These are phyloP conservation scores for Pachysolen tannophilus DNA, from an alignment of 805 yeast genomes.

Conservation along the genomic window DNA sequence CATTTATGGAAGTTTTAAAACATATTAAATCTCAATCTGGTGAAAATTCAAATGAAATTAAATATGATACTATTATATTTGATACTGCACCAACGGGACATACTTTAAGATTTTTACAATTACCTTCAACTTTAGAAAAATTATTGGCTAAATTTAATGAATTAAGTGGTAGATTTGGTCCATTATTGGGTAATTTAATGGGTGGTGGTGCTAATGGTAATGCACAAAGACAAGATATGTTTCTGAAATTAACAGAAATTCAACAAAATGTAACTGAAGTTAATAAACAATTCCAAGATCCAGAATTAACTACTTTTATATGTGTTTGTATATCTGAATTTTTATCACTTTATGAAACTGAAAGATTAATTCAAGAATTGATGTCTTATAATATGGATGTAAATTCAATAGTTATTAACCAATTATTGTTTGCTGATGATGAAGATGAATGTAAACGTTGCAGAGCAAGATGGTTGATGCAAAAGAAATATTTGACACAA, in stretches of 20 bases:
- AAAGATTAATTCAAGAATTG: slow-evolving; percentile 94
- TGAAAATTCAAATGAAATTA: slow-evolving; percentile 21
- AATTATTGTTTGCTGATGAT: slow-evolving; percentile 78
- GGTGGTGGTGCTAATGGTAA: slow-evolving; percentile 52
- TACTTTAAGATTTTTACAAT: slow-evolving; percentile 87
- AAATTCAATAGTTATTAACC: slow-evolving; percentile 92
- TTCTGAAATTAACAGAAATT: slow-evolving; percentile 70
- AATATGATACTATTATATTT: slow-evolving; percentile 84
- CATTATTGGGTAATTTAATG: slow-evolving; percentile 73
- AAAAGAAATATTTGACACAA: slow-evolving; percentile 87
- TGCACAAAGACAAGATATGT: slow-evolving; percentile 57
- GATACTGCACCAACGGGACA: slow-evolving; percentile 99
- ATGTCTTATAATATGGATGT: slow-evolving; percentile 94
- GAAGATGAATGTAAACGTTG: slow-evolving; percentile 82
- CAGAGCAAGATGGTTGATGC: slow-evolving; percentile 91
- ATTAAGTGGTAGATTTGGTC: slow-evolving; percentile 81
- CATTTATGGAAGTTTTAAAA: slow-evolving; percentile 96
- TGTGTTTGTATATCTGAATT: slow-evolving; percentile 98
- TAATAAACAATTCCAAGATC: slow-evolving; percentile 90
- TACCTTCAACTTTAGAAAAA: slow-evolving; percentile 88
- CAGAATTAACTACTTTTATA: slow-evolving; percentile 90
- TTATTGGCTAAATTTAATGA: slow-evolving; percentile 82
- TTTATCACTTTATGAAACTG: slow-evolving; percentile 92
- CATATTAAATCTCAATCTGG: slow-evolving; percentile 74
- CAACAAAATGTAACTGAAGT: slow-evolving; percentile 80